Base-by-base conservation (phyloP, 2,329 filamentous ascomycete species). In the Colletotrichum tropicicola region DNA sequence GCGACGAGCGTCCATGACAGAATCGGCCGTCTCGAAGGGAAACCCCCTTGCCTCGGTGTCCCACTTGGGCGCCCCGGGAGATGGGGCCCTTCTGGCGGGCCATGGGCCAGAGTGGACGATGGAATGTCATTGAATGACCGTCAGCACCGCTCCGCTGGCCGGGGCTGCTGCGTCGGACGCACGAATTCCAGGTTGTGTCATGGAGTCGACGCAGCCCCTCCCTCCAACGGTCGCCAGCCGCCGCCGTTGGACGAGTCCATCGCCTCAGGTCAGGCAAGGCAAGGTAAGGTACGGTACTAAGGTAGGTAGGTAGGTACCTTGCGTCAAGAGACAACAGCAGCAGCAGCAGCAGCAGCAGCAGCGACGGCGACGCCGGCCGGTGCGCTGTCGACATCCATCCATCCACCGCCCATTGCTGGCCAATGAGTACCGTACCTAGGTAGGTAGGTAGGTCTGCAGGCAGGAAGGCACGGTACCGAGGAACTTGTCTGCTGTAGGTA, bases 11-110 rank as follows among this genome's bases (percentile, higher is more conserved):
- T n/a, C n/a, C n/a, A n/a, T n/a, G n/a, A n/a, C n/a, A n/a, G n/a
- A n/a, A n/a, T n/a, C n/a, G n/a, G n/a, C n/a, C n/a, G n/a, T n/a
- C n/a, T n/a, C n/a, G n/a, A n/a, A n/a, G n/a, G n/a, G 60, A 49
- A 35, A 9, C 56, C 57, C 61, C 57, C 57, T 62, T 56, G 57
- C 49, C 56, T 51, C 35, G 48, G 39, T 56, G 62, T 65, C 49
- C 62, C 43, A 55, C 62, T 62, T 62, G 56, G 62, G 43, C 27
- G 51, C 37, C 57, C 48, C 27, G 27, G 49, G 48, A 49, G 28
- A 43, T 56, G 58, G 57, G 43, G 15, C 57, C 35, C 30, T 17
- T 10, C 43, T 30, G 17, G 13, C 41, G n/a, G 51, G n/a, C 15
- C 6, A 60, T 28, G 47, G 49, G 13, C 56, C 57, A 49, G 39